Base-by-base conservation (phyloP, 2,329 filamentous ascomycete species). In the Fusarium napiforme region DNA sequence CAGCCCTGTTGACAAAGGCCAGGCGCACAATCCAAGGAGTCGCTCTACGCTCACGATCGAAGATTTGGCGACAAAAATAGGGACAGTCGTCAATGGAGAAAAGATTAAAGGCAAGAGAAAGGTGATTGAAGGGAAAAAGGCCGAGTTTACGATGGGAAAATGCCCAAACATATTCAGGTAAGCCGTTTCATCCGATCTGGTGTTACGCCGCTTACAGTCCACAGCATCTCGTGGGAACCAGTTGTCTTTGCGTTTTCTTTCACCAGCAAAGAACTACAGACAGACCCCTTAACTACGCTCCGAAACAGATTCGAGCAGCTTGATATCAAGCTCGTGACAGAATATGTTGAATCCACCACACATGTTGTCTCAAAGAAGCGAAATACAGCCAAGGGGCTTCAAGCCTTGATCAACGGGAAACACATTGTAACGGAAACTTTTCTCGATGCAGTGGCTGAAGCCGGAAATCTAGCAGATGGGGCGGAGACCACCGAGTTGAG, bases 341-440 rank as follows among this genome's bases (percentile, higher is more conserved):
- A 95, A 8, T 98, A 94, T 81, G 84, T 87, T 32, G 87, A 85
- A 21, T 84, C 88, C 34, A 98, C 96, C 0, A 97, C 96, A 0
- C 95, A 98, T 81, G 93, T 97, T 16, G 91, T 98, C 39, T 91
- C 94, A 12, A 93, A 91, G 80, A 98, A 97, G 82, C 89, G 96
- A 53, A 99, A 98, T 80, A 96, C 94, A 0, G 89, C 95, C 1
- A 95, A 94, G 74, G 94, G 93, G 0, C 86, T 99, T 5, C 94
- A 97, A 79, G 96, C 94, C 4, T 85, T 99, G 15, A 91, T 98
- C 42, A 93, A 95, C 77, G 94, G 90, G 19, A 92, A 89, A 81
- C 90, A 91, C 75, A 91, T 98, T 46, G 94, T 98, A 16, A 90
- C 90, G 7, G 86, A 89, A 62, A 87, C 88, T 1, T 98, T 93